Conservation (phyloP, 495 filamentous ascomycete species). For the Aspergillus biplanus region DNA sequence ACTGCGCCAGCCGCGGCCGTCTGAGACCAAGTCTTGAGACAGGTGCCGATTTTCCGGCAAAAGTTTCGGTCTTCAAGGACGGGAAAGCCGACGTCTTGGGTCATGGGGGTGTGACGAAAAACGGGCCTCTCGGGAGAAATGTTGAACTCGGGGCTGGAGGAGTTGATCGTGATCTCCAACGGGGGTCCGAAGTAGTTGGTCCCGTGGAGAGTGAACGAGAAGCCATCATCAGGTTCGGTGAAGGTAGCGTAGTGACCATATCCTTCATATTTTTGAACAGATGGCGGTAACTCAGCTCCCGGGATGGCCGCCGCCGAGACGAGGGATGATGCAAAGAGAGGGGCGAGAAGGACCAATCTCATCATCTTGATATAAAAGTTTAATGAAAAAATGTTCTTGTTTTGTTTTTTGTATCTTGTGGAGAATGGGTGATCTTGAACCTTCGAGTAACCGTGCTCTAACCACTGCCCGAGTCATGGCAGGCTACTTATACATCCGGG, state of each 20-base stretch:
- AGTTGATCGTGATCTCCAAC: background rate
- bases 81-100: no score
- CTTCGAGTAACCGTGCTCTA: background rate
- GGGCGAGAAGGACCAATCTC: background rate
- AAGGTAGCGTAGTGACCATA: slow-evolving; percentile 1
- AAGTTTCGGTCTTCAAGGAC: no score
- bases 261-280: background rate
- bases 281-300: background rate
- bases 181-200: background rate
- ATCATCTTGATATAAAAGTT: background rate
- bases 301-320: background rate
- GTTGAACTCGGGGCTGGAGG: background rate
- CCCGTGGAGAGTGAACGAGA: background rate
- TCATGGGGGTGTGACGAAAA: background rate
- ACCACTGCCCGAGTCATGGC: background rate
- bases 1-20: background rate
- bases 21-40: background rate
- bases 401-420: background rate
- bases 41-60: background rate
- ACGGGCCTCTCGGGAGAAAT: background rate
- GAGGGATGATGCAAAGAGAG: background rate
- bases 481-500: background rate
- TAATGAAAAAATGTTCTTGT: background rate
- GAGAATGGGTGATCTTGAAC: background rate
- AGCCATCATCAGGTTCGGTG: background rate